Conservation (phyloP, 768 basidiomycete genomes). For the Fomitopsis serialis region DNA sequence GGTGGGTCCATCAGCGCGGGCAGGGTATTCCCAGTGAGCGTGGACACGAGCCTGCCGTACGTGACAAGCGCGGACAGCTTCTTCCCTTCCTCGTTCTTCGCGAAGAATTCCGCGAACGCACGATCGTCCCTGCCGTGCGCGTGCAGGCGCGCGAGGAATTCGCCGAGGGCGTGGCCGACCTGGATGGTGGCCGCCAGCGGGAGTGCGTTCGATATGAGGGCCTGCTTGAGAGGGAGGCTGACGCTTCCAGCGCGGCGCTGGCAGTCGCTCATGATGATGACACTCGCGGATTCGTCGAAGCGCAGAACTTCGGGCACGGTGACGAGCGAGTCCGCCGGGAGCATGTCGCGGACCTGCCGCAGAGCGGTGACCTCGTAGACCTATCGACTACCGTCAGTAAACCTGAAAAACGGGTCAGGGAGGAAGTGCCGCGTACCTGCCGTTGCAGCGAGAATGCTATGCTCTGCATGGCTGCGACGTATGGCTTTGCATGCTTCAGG, state of each 20-base stretch:
- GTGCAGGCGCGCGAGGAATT: slow-evolving; percentile 52
- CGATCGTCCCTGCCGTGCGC: slow-evolving; percentile 32
- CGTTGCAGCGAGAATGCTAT: slow-evolving; percentile 39
- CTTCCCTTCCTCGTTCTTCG: slow-evolving; percentile 35
- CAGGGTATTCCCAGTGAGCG: slow-evolving; percentile 10
- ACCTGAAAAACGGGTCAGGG: background rate
- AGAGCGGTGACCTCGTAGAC: slow-evolving; percentile 46
- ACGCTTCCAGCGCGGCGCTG: slow-evolving; percentile 35
- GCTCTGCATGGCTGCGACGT: slow-evolving; percentile 9
- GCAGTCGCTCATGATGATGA: slow-evolving; percentile 60
- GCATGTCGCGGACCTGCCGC: slow-evolving; percentile 33
- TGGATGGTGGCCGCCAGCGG: slow-evolving; percentile 27
- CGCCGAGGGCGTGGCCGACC: slow-evolving; percentile 50
- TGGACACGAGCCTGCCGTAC: slow-evolving; percentile 38
- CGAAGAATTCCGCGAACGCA: slow-evolving; percentile 31
- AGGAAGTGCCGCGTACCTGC: slow-evolving; percentile 39
- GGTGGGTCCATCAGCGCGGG: slow-evolving; percentile 33
- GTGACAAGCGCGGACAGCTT: slow-evolving; percentile 33
- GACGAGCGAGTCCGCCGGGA: slow-evolving; percentile 33
- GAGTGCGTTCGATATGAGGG: slow-evolving; percentile 28
- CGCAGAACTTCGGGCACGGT: slow-evolving; percentile 44
- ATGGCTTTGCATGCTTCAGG: slow-evolving; percentile 51
- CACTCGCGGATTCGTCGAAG: slow-evolving; percentile 43
- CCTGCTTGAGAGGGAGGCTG: slow-evolving; percentile 37
- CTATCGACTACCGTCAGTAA: slow-evolving; percentile 13